phyloP scores from a whole-genome alignment of 495 filamentous ascomycete genomes.

The Amphirosellinia nigrospora region DNA sequence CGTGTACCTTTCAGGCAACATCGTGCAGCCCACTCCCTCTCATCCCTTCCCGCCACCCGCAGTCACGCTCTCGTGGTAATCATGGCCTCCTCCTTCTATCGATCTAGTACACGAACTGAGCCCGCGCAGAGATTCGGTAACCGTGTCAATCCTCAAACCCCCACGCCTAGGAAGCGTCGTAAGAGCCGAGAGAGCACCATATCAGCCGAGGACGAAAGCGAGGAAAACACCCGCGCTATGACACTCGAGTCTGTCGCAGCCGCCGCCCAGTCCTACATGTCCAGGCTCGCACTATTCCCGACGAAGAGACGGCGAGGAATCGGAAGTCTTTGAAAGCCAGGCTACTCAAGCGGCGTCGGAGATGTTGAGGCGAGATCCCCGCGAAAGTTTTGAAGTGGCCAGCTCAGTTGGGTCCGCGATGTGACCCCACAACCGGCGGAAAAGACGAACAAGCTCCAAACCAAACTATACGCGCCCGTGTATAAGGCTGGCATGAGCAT shows the following conservation, averaged over 20 bases:
- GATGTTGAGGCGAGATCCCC: constrained; percentile 60
- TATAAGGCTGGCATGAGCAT: constrained; percentile 57
- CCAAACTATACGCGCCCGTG: constrained; percentile 71
- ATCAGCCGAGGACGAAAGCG: constrained; percentile 77
- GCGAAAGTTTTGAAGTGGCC: constrained; percentile 56
- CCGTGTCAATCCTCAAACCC: constrained; percentile 37
- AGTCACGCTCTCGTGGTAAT: constrained; percentile 50
- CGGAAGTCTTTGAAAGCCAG: constrained; percentile 54
- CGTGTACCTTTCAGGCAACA: constrained; percentile 63
- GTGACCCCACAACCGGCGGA: constrained; percentile 50
- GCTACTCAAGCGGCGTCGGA: constrained; percentile 61
- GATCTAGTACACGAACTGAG: constrained; percentile 62
- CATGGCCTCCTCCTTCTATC: constrained; percentile 57
- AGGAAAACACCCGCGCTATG: constrained; percentile 54
- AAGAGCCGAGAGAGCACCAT: constrained; percentile 88
- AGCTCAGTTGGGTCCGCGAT: constrained; percentile 52
- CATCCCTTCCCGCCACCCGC: constrained; percentile 80
- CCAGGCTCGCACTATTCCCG: constrained; percentile 45
- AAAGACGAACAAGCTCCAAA: constrained; percentile 59
- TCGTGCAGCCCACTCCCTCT: constrained; percentile 74
- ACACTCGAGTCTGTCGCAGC: constrained; percentile 63
- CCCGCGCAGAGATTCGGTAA: constrained; percentile 47
- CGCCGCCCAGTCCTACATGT: constrained; percentile 48
- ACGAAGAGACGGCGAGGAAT: constrained; percentile 42
- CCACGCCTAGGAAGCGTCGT: constrained; percentile 46